Base-by-base conservation (phyloP, 73 alveolate species). In the Effrenium voratum region DNA sequence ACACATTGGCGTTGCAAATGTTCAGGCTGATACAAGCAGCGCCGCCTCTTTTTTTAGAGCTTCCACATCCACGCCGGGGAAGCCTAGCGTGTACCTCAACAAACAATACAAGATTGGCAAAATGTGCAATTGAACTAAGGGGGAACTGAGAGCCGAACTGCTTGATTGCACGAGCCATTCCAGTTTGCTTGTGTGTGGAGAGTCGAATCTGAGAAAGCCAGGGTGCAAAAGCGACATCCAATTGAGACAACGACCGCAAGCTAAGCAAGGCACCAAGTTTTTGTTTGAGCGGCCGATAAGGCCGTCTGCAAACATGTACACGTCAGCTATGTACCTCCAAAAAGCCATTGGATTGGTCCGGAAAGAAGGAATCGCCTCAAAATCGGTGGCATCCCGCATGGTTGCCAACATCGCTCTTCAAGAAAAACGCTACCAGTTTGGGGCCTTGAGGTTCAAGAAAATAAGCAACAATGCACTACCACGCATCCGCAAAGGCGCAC, bases 261-360 rank as follows among this genome's bases (percentile, higher is more conserved):
- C 10, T 22, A 52, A 52, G 30, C 68, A 52, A 13, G 36, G 24
- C 15, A 13, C 36, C 10, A 63, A 5, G 30, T 5, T 63, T 5
- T 63, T 13, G 10, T 13, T 63, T 30, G 97, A 90, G 30, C 87
- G 63, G 44, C 97, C 97, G 36, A 90, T 90, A 57, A 90, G 49
- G 59, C 97, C 83, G 75, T 90, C 97, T 30, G 97, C 97, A 47
- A 90, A 90, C 87, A 90, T 90, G 86, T 90, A 90, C 59, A 90
- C 97, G 59, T 90, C 97, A n/a, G 97, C 97, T 22, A 90, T 90
- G 87, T 90, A 90, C 97, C 97, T 87, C 30, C 75, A 13, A 28
- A 6, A 26, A 6, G 45, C n/a, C n/a, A n/a, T n/a, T n/a, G n/a
- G n/a, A 66, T 66, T 22, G 79, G 10, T 46, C 44, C 28, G 46